Evolutionary conservation across 495 filamentous ascomycete genomes (phyloP), one percentile per base, ranked within the genome.

Genomic region (Lineolata rhizophorae): DNA sequence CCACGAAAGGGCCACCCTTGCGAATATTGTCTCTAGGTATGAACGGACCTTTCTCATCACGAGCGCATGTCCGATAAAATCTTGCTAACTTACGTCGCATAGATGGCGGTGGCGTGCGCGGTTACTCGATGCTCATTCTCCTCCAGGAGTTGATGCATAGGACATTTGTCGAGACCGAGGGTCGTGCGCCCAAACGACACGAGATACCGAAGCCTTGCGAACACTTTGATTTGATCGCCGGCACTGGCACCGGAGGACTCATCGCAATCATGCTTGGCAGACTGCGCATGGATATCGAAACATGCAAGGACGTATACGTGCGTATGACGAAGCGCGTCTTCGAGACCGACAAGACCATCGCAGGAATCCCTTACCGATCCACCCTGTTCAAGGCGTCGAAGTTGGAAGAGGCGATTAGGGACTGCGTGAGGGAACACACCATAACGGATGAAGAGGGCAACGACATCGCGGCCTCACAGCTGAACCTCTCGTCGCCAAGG

Each of bases 131-230:
- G 65, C 72, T 91, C 47, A 78, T 91, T 39, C 73, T 95, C 35
- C 69, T 97, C 33, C 80, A 90, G 60, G 83, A 93, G 57, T 62
- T 97, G 27, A 97, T 97, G 87, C 76, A 91, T 54, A 66, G 75
- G 21, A 80, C 76, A 4, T 92, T 83, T 47, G 78, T 87, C 48
- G 78, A 87, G 55, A 64, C 60, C 29, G 74, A 90, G 54, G 80
- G 81, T 18, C 65, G 72, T 40, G 78, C 83, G 11, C 82, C 84
- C 31, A 69, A 70, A 33, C 69, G 78, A 46, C 68, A 81, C 41
- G 70, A 94, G 43, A 85, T 95, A 15, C 87, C 90, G 17, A 93
- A 92, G 44, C 87, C 87, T 38, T 92, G 82, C 70, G 90, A 97
- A 39, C 80, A 95, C 51, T 97, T 97, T 56, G 87, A 97, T 54